phyloP scores from a whole-genome alignment of 345 rosid species.

The Isatis tinctoria region DNA sequence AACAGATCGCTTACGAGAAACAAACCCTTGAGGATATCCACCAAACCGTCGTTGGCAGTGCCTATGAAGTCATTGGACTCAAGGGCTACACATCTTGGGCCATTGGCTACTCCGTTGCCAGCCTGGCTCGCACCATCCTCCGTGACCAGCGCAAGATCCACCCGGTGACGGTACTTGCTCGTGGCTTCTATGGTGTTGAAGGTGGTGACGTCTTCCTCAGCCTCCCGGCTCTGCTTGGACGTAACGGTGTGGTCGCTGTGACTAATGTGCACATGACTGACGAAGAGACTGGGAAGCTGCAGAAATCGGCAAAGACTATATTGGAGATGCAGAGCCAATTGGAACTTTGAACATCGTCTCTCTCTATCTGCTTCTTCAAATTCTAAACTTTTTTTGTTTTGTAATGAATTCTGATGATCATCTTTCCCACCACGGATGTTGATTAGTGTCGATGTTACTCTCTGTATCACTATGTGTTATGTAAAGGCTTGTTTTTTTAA shows the following conservation, averaged over 20 bases:
- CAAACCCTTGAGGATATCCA: constrained; percentile 73
- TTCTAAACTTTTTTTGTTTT: neutral
- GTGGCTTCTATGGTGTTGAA: constrained; percentile 70
- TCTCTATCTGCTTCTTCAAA: neutral
- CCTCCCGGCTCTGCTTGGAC: constrained; percentile 73
- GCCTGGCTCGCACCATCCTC: constrained; percentile 60
- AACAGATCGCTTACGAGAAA: constrained; percentile 73
- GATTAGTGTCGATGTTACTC: neutral
- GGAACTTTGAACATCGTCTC: constrained; percentile 38
- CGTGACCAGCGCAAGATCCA: constrained; percentile 92
- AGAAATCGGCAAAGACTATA: constrained; percentile 66
- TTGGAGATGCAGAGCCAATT: constrained; percentile 64
- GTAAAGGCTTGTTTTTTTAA: constrained; percentile 1
- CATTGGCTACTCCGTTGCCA: constrained; percentile 89
- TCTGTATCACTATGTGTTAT: neutral
- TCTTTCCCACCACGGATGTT: neutral
- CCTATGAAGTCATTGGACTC: constrained; percentile 76
- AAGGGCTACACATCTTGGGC: constrained; percentile 99
- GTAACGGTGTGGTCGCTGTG: constrained; percentile 73
- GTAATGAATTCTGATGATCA: neutral
- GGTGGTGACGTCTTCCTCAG: constrained; percentile 82
- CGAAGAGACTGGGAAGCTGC: constrained; percentile 55
- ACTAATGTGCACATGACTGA: constrained; percentile 74
- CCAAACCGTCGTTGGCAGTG: constrained; percentile 58
- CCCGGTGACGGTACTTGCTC: constrained; percentile 83